Evolutionary conservation across 2,329 filamentous ascomycete genomes (phyloP).

Genomic region (Pseudogymnoascus verrucosus): DNA sequence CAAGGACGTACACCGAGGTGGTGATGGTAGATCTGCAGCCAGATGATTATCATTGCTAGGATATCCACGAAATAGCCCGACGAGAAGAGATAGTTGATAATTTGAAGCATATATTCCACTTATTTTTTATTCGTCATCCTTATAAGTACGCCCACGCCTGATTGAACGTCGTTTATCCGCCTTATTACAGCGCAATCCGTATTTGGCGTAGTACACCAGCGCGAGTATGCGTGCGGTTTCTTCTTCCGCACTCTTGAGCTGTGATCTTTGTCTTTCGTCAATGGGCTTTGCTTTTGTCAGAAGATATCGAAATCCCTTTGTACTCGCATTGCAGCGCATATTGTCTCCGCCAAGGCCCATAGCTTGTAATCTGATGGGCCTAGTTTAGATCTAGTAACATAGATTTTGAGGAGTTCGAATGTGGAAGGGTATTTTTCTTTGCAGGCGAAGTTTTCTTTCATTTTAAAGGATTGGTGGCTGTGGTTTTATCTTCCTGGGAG

Average conservation of each 20-base stretch:
- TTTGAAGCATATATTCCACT: not conserved
- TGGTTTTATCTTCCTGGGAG: not conserved
- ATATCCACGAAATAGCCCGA: not conserved
- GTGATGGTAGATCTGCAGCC: constrained; percentile 20
- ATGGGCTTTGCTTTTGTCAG: not conserved
- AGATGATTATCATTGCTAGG: not conserved
- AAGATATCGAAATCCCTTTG: not conserved
- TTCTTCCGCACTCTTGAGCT: not conserved
- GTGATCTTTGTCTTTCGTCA: not conserved
- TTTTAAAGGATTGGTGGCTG: not conserved
- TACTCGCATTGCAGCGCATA: not conserved
- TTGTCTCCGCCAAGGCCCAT: not conserved
- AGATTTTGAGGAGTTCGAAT: not conserved
- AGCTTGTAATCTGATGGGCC: not conserved
- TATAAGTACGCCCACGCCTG: not conserved
- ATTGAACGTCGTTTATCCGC: not conserved
- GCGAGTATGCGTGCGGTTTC: not conserved
- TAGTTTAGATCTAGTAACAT: not conserved
- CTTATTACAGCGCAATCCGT: not conserved
- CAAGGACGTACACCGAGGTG: constrained; percentile 21
- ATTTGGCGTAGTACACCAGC: not conserved
- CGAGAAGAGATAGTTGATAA: not conserved
- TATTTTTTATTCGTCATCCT: not conserved
- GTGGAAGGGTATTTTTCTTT: not conserved
- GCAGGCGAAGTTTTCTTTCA: not conserved